Conservation (phyloP, 306 rosid species). For the Arachis stenosperma region DNA sequence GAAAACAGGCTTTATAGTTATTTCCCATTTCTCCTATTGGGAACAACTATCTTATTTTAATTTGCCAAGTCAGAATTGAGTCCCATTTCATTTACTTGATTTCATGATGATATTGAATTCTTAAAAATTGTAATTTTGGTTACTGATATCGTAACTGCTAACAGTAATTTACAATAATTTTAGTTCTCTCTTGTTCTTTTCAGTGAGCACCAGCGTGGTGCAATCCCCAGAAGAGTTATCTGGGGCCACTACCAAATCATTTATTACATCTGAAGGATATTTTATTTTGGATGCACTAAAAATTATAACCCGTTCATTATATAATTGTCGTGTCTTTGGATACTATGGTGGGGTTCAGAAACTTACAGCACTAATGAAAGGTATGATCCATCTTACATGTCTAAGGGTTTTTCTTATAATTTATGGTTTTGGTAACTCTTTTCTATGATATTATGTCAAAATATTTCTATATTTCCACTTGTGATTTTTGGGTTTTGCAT, state of each 20-base stretch:
- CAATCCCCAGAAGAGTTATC: conserved; percentile 61
- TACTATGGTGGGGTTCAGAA: conserved; percentile 90
- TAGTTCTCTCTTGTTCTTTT: conserved; percentile 43
- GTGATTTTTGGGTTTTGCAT: conserved; percentile 24
- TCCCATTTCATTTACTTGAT: conserved; percentile 26
- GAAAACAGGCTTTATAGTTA: conserved; percentile 17
- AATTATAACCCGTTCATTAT: conserved; percentile 75
- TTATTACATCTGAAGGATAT: conserved; percentile 81
- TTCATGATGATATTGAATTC: conserved; percentile 22
- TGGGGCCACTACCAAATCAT: conserved; percentile 59
- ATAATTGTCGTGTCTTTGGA: conserved; percentile 92
- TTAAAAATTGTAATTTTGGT: conserved; percentile 18
- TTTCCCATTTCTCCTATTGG: conserved; percentile 19
- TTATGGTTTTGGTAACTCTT: conserved; percentile 27
- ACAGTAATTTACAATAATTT: conserved; percentile 37
- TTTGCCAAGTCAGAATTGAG: conserved; percentile 27
- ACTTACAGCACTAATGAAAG: conserved; percentile 93
- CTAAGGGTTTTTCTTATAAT: conserved; percentile 1
- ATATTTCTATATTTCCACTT: not conserved
- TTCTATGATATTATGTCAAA: conserved; percentile 23
- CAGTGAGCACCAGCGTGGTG: conserved; percentile 64
- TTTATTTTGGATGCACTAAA: conserved; percentile 72
- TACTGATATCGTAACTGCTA: conserved; percentile 17
- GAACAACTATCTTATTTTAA: conserved; percentile 21
- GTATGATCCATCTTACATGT: conserved; percentile 44